Conservation (phyloP, 108 stramenopile species). For the Phaeodactylum tricornutum region DNA sequence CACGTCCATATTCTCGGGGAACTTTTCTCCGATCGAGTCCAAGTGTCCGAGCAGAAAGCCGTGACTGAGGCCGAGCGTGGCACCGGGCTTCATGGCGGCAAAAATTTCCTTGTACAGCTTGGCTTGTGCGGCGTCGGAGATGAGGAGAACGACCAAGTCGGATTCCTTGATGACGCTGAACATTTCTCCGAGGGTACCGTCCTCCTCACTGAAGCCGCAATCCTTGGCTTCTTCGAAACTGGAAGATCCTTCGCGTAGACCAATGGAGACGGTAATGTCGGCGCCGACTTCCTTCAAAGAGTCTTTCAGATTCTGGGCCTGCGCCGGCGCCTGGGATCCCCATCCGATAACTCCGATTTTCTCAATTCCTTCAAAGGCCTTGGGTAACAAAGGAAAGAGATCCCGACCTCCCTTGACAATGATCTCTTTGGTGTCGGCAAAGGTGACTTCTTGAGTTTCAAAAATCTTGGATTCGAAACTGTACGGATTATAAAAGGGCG, state of each 20-base stretch:
- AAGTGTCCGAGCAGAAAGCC: constrained; percentile 97
- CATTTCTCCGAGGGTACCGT: constrained; percentile 95
- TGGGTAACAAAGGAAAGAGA: constrained; percentile 86
- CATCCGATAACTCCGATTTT: constrained; percentile 96
- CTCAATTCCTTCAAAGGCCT: constrained; percentile 94
- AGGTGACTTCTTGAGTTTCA: constrained; percentile 68
- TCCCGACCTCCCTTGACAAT: constrained; percentile 97
- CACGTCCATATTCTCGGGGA: constrained; percentile 95
- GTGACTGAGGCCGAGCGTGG: constrained; percentile 90
- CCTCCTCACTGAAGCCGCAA: constrained; percentile 85
- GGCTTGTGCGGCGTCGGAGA: constrained; percentile 94
- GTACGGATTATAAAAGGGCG: neutral
- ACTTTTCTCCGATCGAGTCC: constrained; percentile 86
- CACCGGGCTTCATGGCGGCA: constrained; percentile 95
- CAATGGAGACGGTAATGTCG: constrained; percentile 85
- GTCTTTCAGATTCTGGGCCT: constrained; percentile 93
- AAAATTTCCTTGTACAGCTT: constrained; percentile 94
- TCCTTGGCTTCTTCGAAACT: constrained; percentile 83
- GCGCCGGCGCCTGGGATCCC: constrained; percentile 97
- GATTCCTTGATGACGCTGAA: constrained; percentile 86
- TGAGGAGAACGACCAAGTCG: constrained; percentile 94
- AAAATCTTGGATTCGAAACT: constrained; percentile 86
- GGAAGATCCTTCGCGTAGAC: constrained; percentile 89
- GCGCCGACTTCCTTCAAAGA: constrained; percentile 75
- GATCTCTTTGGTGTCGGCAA: constrained; percentile 88